Evolutionary conservation across 169 alveolate genomes (phyloP), one percentile per base, ranked within the genome.

Genomic region (Plasmodium coatneyi): DNA sequence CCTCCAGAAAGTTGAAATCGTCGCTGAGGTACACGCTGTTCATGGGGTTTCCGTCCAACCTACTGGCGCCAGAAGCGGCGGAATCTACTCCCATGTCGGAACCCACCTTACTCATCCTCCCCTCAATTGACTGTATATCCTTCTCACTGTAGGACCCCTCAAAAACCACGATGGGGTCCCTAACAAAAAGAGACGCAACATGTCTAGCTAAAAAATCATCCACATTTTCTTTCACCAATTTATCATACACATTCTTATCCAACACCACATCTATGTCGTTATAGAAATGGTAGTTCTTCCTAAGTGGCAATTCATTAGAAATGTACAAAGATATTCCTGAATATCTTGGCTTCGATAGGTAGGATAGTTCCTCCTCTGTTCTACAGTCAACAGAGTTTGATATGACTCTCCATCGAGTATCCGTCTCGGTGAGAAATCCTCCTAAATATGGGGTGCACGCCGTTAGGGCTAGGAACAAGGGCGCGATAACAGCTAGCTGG

Each of bases 141-240:
- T 66, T 92, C 7, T 66, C 95, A 19, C 60, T 84, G 12, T 92
- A 74, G 19, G 95, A 94, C 3, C 94, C 96, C 49, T 95, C 78
- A 95, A 96, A 98, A 32, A 98, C 97, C 12, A 98, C 99, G 19
- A 99, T 89, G n/a, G 99, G 99, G 84, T 98, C 99, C 54, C 99
- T 97, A 2, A 97, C 96, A 82, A 98, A 95, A 32, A 98, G 92
- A 36, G 95, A 95, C 0, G 99, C 98, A 32, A 98, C 81, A 95
- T 99, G 99, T 32, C 96, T 84, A 30, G 99, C 98, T 39, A 98
- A 95, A 76, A 97, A 96, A 22, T 96, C 97, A 83, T 98, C 99
- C 9, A 98, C 81, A 14, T 97, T 98, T 52, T 94, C 95, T 5
- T 82, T 94, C 30, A 93, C 84, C 56, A 97, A 95, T 39, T 94